Base-by-base conservation (phyloP, 2,329 filamentous ascomycete species). In the Trematosphaeria pertusa region DNA sequence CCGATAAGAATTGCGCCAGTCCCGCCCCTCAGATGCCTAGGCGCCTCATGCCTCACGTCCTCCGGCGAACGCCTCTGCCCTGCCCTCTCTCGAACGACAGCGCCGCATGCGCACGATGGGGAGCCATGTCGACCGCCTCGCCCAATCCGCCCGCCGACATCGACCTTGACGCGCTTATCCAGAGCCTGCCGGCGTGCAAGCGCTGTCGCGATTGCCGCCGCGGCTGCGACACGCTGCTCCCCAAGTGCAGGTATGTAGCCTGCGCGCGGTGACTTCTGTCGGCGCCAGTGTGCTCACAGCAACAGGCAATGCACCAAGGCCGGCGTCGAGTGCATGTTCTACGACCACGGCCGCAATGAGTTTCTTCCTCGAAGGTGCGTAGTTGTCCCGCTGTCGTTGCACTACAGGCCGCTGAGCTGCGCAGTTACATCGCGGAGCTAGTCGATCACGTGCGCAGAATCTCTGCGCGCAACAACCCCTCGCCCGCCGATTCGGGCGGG, bases 291-390 rank as follows among this genome's bases (percentile, higher is more conserved):
- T 42, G 38, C 21, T 37, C 14, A 15, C 43, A 10, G 11, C 19
- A 18, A 14, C 56, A 67, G 68, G 41, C 67, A 71, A 56, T 71
- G 68, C 46, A 64, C 64, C 31, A 71, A 70, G 50, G 65, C 67
- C 10, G 61, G 61, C 8, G 64, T 63, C 12, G 66, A 70, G 17
- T 71, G 68, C 49, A 50, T 68, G 28, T 71, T 67, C 48, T 63
- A 59, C 43, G 68, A 71, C 46, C 65, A 70, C 39, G 68, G 66
- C 22, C 59, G 62, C 21, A 61, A 66, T 24, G 58, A 64, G 20
- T 45, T 62, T 15, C 52, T 71, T 2, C 59, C 65, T 11, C 61
- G 68, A 45, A 69, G 61, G 67, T 62, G 52, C 37, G 50, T 43
- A 33, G 12, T 31, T 36, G 30, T 20, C 33, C 33, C 32, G 20